Evolutionary conservation across 169 alveolate genomes (phyloP), one percentile per base, ranked within the genome.

Genomic region (Miamiensis avidus): DNA sequence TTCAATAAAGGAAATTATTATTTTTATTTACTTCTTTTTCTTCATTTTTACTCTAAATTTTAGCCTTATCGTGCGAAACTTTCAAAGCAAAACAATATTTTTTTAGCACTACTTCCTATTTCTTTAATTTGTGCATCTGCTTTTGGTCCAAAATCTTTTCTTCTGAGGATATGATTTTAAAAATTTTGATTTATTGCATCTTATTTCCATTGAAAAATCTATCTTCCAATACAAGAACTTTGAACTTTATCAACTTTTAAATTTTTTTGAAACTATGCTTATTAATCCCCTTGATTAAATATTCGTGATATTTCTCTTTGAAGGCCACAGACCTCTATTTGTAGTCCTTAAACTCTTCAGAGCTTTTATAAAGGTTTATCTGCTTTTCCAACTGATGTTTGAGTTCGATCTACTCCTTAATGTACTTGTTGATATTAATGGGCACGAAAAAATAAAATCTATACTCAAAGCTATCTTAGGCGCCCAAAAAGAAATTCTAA

Each of bases 371-470:
- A 49, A 49, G 20, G 20, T 49, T 20, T 49, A n/a, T n/a, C n/a
- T n/a, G n/a, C n/a, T 49, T 49, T 49, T 49, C 4, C 26, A 49
- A 49, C 20, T 49, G 20, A 49, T 20, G 26, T 49, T 49, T 49
- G 4, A 49, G 20, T 49, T 49, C 69, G 20, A 49, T 20, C 69
- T 79, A 76, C 26, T 79, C 26, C 20, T 79, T 72, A 26, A 79
- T 79, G 25, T 34, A 29, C 27, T 30, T 64, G 4, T 79, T 76
- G 27, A 72, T 34, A 33, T 85, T 82, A 4, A 33, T 79, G 28
- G 84, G 73, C 33, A 85, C 73, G 27, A 85, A 85, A 73, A 85
- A 78, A 32, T 78, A 81, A 33, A 78, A 79, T 74, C 75, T 84
- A 33, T 20, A 16, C 20, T 65, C 64, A 28, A 25, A 34, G 4